Base-by-base conservation (phyloP, 1,139 yeast genomes). In the Geotrichum bryndzae region DNA sequence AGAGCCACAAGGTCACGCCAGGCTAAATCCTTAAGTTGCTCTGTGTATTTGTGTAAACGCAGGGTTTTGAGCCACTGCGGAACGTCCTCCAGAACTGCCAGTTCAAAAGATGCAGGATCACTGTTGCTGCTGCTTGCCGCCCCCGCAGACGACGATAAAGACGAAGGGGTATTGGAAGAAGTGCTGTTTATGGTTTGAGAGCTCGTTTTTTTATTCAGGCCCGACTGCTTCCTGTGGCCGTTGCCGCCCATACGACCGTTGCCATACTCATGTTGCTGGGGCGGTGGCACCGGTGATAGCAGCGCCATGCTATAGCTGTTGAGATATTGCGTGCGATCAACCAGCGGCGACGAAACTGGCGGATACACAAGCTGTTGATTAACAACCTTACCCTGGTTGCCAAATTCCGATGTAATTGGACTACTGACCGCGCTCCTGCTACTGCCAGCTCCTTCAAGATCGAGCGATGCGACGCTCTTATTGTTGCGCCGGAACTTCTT, bases 1-100 rank as follows among this genome's bases (percentile, higher is more conserved):
- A 89, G 79, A 68, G 84, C 84, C 62, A 94, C 82, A 77, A 94
- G 80, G 58, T 88, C 88, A 65, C 81, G 79, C 99, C 99, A 94
- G 35, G 82, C 80, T 66, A 87, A 79, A 67, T 84, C 87, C 71
- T 87, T 84, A 67, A 94, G 80, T 63, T 88, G 87, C 35, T 87
- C 94, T 4, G 98, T 92, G 76, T 94, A 94, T 76, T 94, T 94
- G 79, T 94, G 99, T 70, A 94, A 80, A 65, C 99, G 80, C 66
- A 94, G 79, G 25, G 92, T 82, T 73, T 96, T 87, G 73, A 94
- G 80, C 99, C 99, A 94, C 3, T 90, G 88, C 2, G 97, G 96
- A 61, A 94, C 85, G 73, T 94, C 95, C 65, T 81, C 79, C 18
- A 54, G n/a, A 3, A 54, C 18, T 8, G 10, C 25, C 6, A 54